phyloP scores from a whole-genome alignment of 352 stramenopile species.

The Blastocystis sp. region DNA sequence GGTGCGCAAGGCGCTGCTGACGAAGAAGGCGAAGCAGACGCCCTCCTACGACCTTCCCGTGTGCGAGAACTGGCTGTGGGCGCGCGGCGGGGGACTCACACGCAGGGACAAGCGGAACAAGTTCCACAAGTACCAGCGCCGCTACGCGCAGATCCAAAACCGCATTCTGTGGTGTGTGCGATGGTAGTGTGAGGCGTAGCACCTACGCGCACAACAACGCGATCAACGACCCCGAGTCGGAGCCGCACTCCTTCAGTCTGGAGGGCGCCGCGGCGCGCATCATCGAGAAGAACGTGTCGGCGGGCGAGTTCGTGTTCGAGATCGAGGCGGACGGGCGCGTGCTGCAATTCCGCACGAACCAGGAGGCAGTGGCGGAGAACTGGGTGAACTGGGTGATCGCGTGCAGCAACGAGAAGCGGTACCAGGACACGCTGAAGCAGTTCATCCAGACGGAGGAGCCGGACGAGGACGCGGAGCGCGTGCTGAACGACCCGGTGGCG shows the following conservation, averaged over 20 bases:
- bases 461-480: slow-evolving; percentile 10
- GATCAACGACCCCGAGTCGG: not conserved
- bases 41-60: slow-evolving; percentile 2
- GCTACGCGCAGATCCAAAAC: slow-evolving; percentile 36
- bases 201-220: slow-evolving; percentile 19
- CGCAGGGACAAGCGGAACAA: slow-evolving; percentile 36
- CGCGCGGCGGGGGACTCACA: not conserved
- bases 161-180: not conserved
- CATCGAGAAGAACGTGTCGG: slow-evolving; percentile 9
- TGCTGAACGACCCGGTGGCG: slow-evolving; percentile 18
- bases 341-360: not conserved
- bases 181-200: not conserved
- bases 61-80: slow-evolving; percentile 25
- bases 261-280: not conserved
- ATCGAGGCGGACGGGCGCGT: not conserved
- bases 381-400: slow-evolving; percentile 41
- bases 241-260: not conserved
- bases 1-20: not conserved
- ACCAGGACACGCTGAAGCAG: slow-evolving; percentile 4
- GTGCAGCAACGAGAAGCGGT: slow-evolving; percentile 16
- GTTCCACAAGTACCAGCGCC: slow-evolving; percentile 47
- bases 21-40: slow-evolving; percentile 4
- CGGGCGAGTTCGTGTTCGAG: slow-evolving; percentile 32
- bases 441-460: not conserved
- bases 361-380: slow-evolving; percentile 31